A percentile compares a stretch with the other conserved stretches of the same genome.
These are phyloP conservation scores for Elongisporangium undulatum DNA, from an alignment of 352 stramenopile genomes.

Conservation along the genomic window DNA sequence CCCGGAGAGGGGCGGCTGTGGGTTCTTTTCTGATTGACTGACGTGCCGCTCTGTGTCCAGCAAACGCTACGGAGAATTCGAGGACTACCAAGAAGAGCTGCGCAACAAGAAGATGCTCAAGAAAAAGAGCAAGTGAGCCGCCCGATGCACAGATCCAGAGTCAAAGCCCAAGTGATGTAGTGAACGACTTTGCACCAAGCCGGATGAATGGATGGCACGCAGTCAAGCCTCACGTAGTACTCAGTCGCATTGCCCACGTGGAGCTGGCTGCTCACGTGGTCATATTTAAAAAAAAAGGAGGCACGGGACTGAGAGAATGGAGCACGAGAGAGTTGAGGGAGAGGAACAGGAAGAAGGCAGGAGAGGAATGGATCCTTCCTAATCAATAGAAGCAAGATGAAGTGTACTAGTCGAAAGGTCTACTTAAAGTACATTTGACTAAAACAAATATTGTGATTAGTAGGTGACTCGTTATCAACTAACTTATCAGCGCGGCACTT, in stretches of 20 bases:
- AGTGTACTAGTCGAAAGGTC: background rate
- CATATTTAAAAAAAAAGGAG: constrained; percentile 3
- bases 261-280: background rate
- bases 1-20: no score
- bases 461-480: background rate
- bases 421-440: background rate
- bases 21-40: background rate
- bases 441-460: background rate
- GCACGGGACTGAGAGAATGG: background rate
- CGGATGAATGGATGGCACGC: background rate
- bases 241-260: background rate
- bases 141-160: constrained; percentile 1
- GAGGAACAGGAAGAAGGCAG: constrained; percentile 1
- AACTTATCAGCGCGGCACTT: background rate
- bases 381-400: background rate
- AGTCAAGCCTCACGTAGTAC: background rate
- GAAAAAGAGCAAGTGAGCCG: constrained; percentile 61
- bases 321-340: constrained; percentile 8
- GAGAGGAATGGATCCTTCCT: background rate
- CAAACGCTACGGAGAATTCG: constrained; percentile 73
- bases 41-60: constrained; percentile 16
- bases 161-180: background rate
- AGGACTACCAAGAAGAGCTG: constrained; percentile 80
- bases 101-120: constrained; percentile 82
- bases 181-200: background rate